These are phyloP conservation scores for Epichloe gansuensis DNA, from an alignment of 2,329 filamentous ascomycete species.

Conservation along the genomic window DNA sequence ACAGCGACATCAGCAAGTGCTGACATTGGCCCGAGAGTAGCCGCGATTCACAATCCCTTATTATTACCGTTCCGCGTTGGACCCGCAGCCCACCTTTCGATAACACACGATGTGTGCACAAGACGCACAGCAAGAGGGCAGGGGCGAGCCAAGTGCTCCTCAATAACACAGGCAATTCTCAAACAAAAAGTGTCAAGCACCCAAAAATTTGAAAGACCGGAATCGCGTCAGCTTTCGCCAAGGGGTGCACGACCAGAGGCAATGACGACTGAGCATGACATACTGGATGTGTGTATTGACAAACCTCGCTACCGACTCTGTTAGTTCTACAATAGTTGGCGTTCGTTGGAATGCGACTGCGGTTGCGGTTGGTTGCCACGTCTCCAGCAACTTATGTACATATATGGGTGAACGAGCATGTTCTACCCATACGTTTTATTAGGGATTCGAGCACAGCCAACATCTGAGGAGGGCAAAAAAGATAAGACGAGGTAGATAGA, in stretches of 20 bases:
- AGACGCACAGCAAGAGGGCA: no score
- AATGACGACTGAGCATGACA: background rate
- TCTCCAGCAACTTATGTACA: no score
- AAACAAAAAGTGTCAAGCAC: background rate
- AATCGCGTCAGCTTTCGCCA: background rate
- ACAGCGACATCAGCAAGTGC: background rate
- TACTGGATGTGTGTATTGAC: background rate
- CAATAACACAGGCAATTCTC: no score
- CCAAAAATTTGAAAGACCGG: background rate
- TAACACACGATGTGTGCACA: no score
- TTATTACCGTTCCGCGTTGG: background rate
- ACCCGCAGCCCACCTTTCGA: background rate
- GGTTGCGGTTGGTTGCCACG: no score
- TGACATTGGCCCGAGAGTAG: conserved; percentile 4
- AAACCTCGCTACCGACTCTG: background rate
- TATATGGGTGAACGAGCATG: no score
- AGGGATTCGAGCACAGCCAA: no score
- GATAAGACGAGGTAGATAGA: no score
- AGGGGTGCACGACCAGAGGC: background rate
- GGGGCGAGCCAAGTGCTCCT: no score
- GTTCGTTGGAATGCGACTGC: no score
- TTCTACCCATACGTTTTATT: no score
- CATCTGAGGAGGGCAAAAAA: no score
- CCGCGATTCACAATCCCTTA: background rate
- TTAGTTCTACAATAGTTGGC: background rate